These are phyloP conservation scores for Arthrinium phaeospermum DNA, from an alignment of 2,329 filamentous ascomycete species.

Conservation along the genomic window DNA sequence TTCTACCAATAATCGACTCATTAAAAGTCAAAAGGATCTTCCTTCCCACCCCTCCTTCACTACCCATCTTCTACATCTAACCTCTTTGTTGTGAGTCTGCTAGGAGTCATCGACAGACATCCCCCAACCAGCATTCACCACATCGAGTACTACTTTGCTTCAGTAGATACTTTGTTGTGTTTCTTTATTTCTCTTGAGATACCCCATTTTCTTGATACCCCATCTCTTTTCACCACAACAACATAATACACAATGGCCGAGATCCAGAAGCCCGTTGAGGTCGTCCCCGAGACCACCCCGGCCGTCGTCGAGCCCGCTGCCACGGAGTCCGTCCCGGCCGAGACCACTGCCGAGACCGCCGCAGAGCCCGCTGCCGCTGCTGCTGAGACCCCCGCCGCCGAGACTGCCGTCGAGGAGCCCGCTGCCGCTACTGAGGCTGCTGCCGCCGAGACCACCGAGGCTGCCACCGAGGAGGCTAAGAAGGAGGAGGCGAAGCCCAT, in stretches of 20 bases:
- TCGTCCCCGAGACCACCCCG: slow-evolving; percentile 58
- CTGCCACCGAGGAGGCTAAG: slow-evolving; percentile 46
- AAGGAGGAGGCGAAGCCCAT: slow-evolving; percentile 69
- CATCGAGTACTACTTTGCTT: slow-evolving; percentile 18
- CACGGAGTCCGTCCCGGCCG: slow-evolving; percentile 31
- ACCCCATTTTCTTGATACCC: slow-evolving; percentile 53
- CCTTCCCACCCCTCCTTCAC: slow-evolving; percentile 27
- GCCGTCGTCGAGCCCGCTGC: slow-evolving; percentile 42
- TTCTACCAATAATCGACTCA: slow-evolving; percentile 36
- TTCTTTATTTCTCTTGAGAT: slow-evolving; percentile 50
- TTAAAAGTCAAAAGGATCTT: slow-evolving; percentile 25
- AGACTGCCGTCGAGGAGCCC: slow-evolving; percentile 46
- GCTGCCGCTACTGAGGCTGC: slow-evolving; percentile 48
- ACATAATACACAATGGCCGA: slow-evolving; percentile 70
- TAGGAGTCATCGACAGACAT: slow-evolving; percentile 18
- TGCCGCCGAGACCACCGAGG: slow-evolving; percentile 34
- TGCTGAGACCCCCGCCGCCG: slow-evolving; percentile 44
- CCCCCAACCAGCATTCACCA: slow-evolving; percentile 15
- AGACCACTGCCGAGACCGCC: slow-evolving; percentile 36
- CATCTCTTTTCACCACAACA: slow-evolving; percentile 38
- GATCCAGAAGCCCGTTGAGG: slow-evolving; percentile 68
- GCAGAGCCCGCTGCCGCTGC: slow-evolving; percentile 40
- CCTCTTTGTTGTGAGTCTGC: slow-evolving; percentile 23
- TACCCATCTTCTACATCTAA: slow-evolving; percentile 30
- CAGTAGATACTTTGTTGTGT: slow-evolving; percentile 17